Evolutionary conservation across 768 basidiomycete species (phyloP).

Genomic region (Lentinus brumalis): DNA sequence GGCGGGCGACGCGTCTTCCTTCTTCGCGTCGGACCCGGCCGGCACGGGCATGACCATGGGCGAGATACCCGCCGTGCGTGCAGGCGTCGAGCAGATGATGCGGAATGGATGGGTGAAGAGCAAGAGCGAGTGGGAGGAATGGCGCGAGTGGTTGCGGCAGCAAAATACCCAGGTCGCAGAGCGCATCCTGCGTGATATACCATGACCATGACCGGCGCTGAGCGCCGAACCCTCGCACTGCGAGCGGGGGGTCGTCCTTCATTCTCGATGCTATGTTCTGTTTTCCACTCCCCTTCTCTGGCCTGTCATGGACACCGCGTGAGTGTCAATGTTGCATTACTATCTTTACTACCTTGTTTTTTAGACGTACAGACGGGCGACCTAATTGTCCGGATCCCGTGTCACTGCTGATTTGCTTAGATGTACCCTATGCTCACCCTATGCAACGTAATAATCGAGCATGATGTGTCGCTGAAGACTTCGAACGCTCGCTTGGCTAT

Average conservation of each 20-base stretch:
- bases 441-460: neutral
- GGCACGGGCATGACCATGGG: conserved; percentile 18
- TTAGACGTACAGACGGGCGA: neutral
- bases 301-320: neutral
- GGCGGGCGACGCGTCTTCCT: conserved; percentile 31
- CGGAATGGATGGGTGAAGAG: conserved; percentile 34
- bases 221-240: neutral
- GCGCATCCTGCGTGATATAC: conserved; percentile 35
- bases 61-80: conserved; percentile 20
- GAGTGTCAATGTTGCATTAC: conserved; percentile 4
- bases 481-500: too few species aligned
- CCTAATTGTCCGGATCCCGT: neutral
- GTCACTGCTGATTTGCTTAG: neutral
- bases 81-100: conserved; percentile 34
- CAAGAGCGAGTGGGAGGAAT: conserved; percentile 27
- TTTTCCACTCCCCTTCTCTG: neutral
- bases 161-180: conserved; percentile 34
- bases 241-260: neutral
- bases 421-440: neutral
- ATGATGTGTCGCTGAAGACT: too few species aligned
- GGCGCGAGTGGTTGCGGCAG: conserved; percentile 36
- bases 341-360: neutral
- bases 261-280: neutral
- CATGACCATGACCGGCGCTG: neutral
- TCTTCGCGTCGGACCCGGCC: conserved; percentile 20